A percentile compares a stretch with the other conserved stretches of the same genome.
phyloP scores from a whole-genome alignment of 257 asterid genomes.

The Echium plantagineum region DNA sequence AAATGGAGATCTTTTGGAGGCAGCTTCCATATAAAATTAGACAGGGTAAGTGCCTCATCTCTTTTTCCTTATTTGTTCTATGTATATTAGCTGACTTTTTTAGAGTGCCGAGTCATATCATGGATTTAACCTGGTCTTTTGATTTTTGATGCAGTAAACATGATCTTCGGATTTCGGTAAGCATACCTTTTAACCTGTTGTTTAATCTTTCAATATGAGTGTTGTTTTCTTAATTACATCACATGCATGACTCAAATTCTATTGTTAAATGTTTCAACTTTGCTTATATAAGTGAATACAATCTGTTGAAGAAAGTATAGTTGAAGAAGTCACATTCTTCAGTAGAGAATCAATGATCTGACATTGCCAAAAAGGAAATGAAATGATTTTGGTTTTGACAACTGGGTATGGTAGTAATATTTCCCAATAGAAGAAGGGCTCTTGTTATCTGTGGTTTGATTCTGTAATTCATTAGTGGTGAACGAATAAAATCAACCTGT shows the following conservation, averaged over 20 bases:
- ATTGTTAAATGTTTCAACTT: too few species aligned
- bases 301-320: too few species aligned
- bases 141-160: background rate
- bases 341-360: background rate
- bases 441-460: background rate
- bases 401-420: too few species aligned
- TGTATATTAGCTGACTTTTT: background rate
- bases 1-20: slow-evolving; percentile 47
- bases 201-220: too few species aligned
- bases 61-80: slow-evolving; percentile 2
- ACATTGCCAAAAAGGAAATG: too few species aligned
- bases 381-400: too few species aligned
- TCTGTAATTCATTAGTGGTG: background rate
- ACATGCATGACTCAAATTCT: too few species aligned
- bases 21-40: slow-evolving; percentile 33
- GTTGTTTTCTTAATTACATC: background rate
- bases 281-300: too few species aligned
- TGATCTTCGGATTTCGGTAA: background rate
- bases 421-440: too few species aligned
- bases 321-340: background rate
- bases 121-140: slow-evolving; percentile 24
- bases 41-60: slow-evolving; percentile 37
- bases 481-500: background rate
- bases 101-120: background rate
- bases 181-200: background rate